A percentile compares a stretch with the other conserved stretches of the same genome.
These are phyloP conservation scores for Chalara sp. DNA, from an alignment of 2,329 filamentous ascomycete species.

Conservation along the genomic window DNA sequence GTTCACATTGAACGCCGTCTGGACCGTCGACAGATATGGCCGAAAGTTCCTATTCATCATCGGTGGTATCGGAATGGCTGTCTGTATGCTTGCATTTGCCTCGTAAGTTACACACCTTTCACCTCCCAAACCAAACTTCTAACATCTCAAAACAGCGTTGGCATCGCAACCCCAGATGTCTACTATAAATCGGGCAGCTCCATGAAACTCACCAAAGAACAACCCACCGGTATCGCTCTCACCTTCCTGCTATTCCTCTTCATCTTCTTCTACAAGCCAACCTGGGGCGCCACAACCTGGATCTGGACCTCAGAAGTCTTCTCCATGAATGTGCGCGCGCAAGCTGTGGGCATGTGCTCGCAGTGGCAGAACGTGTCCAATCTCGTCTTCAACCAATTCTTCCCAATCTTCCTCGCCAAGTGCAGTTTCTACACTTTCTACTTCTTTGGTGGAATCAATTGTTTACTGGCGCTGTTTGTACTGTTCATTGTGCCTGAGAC, in stretches of 20 bases:
- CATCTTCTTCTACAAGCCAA: slow-evolving; percentile 63
- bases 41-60: slow-evolving; percentile 63
- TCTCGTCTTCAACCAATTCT: slow-evolving; percentile 63
- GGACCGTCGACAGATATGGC: slow-evolving; percentile 67
- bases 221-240: slow-evolving; percentile 59
- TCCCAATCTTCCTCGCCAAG: slow-evolving; percentile 59
- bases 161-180: too few relatives aligned
- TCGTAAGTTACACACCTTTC: slow-evolving; percentile 52
- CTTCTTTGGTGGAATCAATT: slow-evolving; percentile 47
- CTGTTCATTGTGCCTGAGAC: slow-evolving; percentile 49
- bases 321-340: slow-evolving; percentile 65
- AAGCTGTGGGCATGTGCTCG: slow-evolving; percentile 61
- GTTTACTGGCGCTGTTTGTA: slow-evolving; percentile 40
- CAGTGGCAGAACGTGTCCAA: slow-evolving; percentile 60
- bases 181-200: too few relatives aligned
- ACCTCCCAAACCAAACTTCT: slow-evolving; percentile 34
- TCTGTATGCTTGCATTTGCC: slow-evolving; percentile 63
- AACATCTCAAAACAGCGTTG: too few relatives aligned
- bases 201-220: slow-evolving; percentile 37
- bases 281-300: slow-evolving; percentile 65
- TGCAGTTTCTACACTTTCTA: slow-evolving; percentile 36
- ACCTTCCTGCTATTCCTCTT: slow-evolving; percentile 63
- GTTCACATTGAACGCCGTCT: slow-evolving; percentile 67
- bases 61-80: slow-evolving; percentile 60
- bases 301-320: slow-evolving; percentile 67